A percentile compares a stretch with the other conserved stretches of the same genome.
These are phyloP conservation scores for Hymenoscyphus fructigenus DNA, from an alignment of 2,329 filamentous ascomycete genomes.

Conservation along the genomic window DNA sequence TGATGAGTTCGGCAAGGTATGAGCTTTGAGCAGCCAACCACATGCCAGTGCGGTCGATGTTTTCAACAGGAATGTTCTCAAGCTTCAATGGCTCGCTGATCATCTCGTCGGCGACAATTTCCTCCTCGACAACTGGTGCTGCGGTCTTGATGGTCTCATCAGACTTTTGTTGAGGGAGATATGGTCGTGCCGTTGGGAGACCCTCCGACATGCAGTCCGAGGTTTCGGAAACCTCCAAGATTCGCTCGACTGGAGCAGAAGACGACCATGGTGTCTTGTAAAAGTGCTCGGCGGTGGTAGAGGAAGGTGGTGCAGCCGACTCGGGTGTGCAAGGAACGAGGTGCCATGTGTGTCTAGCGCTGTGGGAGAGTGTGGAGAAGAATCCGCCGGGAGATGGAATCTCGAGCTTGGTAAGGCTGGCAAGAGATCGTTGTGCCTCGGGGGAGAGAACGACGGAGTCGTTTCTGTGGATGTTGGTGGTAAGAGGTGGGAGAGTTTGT, in stretches of 20 bases:
- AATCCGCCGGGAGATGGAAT: slow-evolving; percentile 91
- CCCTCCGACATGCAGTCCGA: slow-evolving; percentile 52
- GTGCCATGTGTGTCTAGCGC: slow-evolving; percentile 80
- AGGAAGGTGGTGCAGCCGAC: slow-evolving; percentile 66
- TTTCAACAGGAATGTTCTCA: slow-evolving; percentile 66
- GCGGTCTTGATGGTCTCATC: slow-evolving; percentile 40
- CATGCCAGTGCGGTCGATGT: slow-evolving; percentile 78
- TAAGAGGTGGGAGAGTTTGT: slow-evolving; percentile 51
- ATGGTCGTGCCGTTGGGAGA: slow-evolving; percentile 65
- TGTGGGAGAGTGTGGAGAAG: slow-evolving; percentile 79
- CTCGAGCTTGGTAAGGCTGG: slow-evolving; percentile 76
- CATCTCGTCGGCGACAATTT: slow-evolving; percentile 63
- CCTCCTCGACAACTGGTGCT: slow-evolving; percentile 38
- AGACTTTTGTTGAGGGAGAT: slow-evolving; percentile 42
- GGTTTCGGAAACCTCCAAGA: slow-evolving; percentile 56
- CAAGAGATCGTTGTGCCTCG: slow-evolving; percentile 58
- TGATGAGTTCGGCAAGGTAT: slow-evolving; percentile 69
- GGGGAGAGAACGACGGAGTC: slow-evolving; percentile 45
- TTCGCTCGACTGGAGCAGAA: slow-evolving; percentile 60
- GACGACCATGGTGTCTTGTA: slow-evolving; percentile 80
- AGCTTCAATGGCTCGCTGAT: slow-evolving; percentile 68
- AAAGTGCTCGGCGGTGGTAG: slow-evolving; percentile 88
- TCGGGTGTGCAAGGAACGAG: slow-evolving; percentile 54
- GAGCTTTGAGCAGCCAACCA: slow-evolving; percentile 83
- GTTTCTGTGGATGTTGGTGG: slow-evolving; percentile 42